phyloP scores from a whole-genome alignment of 192 early-diverging fungal species.

The Haplosporangium gracile region DNA sequence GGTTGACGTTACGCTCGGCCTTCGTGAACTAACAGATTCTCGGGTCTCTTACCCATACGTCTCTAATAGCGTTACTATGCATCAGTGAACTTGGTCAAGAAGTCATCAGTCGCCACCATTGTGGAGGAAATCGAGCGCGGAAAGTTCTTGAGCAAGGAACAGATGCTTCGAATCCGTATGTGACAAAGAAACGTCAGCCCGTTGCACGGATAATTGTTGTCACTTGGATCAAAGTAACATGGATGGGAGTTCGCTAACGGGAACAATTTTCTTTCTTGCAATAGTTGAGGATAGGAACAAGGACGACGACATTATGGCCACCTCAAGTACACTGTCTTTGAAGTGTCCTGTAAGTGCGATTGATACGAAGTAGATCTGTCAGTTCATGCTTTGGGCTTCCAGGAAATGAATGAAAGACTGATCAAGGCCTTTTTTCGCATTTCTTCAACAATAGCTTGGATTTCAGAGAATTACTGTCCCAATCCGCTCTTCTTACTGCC shows the following conservation, averaged over 20 bases:
- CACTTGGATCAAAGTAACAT: background rate
- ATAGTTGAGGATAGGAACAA: constrained; percentile 58
- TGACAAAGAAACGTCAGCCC: background rate
- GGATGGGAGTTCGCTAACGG: background rate
- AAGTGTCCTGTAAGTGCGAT: constrained; percentile 76
- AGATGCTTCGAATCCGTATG: constrained; percentile 61
- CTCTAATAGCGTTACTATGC: constrained; percentile 56
- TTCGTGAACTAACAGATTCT: background rate
- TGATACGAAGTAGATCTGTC: background rate
- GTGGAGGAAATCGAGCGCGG: constrained; percentile 58
- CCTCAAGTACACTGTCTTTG: constrained; percentile 73
- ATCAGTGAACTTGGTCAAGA: constrained; percentile 59
- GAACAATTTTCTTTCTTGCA: background rate
- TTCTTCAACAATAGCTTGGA: constrained; percentile 57
- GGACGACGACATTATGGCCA: constrained; percentile 76
- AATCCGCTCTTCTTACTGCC: constrained; percentile 69
- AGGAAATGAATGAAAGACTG: background rate
- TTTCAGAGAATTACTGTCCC: constrained; percentile 77
- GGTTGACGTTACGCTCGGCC: background rate
- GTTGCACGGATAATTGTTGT: background rate
- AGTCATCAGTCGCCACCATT: constrained; percentile 54
- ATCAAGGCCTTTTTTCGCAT: background rate
- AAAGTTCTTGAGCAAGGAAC: constrained; percentile 59
- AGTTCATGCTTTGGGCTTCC: background rate
- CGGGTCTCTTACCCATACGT: background rate